Evolutionary conservation across 306 rosid genomes (phyloP).

Genomic region (Mucuna pruriens): DNA sequence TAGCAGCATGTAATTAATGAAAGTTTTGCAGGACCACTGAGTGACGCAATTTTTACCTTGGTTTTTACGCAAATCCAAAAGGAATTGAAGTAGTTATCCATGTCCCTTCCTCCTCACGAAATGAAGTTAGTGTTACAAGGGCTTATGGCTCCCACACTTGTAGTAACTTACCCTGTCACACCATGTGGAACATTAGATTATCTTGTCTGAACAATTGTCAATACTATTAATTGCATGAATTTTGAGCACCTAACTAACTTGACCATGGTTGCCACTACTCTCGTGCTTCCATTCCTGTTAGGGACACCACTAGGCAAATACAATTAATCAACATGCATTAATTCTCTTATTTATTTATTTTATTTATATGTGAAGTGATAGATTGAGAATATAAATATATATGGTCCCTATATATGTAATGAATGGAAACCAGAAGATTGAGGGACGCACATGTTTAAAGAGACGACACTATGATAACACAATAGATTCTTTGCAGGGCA

Average conservation of each 20-base stretch:
- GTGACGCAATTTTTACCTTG: slow-evolving; percentile 3
- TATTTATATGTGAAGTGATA: background rate
- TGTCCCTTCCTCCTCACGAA: slow-evolving; percentile 38
- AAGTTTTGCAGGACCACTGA: slow-evolving; percentile 4
- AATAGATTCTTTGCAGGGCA: slow-evolving; percentile 3
- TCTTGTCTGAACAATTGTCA: slow-evolving; percentile 18
- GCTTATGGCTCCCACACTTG: slow-evolving; percentile 16
- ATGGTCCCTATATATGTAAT: slow-evolving; percentile 12
- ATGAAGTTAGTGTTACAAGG: background rate
- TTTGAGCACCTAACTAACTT: background rate
- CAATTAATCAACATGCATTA: background rate
- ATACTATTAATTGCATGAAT: background rate
- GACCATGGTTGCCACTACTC: slow-evolving; percentile 19
- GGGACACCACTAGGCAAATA: slow-evolving; percentile 32
- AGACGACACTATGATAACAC: slow-evolving; percentile 5
- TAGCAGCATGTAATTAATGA: background rate
- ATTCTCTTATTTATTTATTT: background rate
- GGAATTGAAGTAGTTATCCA: background rate
- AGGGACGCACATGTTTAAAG: slow-evolving; percentile 21
- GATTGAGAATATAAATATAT: background rate
- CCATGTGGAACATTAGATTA: slow-evolving; percentile 28
- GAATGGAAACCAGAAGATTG: background rate
- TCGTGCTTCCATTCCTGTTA: slow-evolving; percentile 20
- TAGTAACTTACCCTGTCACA: background rate
- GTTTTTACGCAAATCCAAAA: slow-evolving; percentile 28